Base-by-base conservation (phyloP, 768 basidiomycete species). In the Tricholoma hemisulphureum region DNA sequence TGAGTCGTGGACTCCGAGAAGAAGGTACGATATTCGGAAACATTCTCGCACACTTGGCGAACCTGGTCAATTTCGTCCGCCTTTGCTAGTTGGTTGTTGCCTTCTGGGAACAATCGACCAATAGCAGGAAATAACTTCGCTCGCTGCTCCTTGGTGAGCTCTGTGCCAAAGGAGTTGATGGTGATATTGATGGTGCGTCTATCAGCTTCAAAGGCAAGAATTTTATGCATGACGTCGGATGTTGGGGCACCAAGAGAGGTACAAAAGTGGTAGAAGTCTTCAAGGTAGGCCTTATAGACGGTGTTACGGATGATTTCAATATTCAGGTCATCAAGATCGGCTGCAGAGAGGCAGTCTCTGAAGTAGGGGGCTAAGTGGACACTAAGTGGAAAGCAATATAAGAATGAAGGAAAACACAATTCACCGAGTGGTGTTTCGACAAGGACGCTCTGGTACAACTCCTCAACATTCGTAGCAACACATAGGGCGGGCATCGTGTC, bases 281-380 rank as follows among this genome's bases (percentile, higher is more conserved):
- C 96, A 57, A 99, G 88, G 75, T 99, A 99, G 16, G 95, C 89
- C 73, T 97, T 98, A 83, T 98, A 98, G 32, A 99, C 89, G 1
- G 96, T 95, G 76, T 98, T 98, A 43, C 97, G 93, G 74, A 99
- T 95, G 75, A 99, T 97, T 78, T 99, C 97, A 68, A 99, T 98
- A 79, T 99, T 98, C 57, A 98, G 86, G 71, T 98, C 97, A 70
- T 99, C 97, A 48, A 99, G 84, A 71, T 99, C 97, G 43, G 91
- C 86, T 16, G 97, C 96, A 32, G 95, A 90, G 23, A 98, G 82
- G 70, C 95, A 98, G 65, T 93, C 90, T 23, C 92, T 88, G 83
- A 99, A 99, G 78, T 98, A 99, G 7, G 94, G 93, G 2, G 97
- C 97, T 83, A 53, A 21, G 23, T 50, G 43, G 43, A 18, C 55